A percentile compares a stretch with the other conserved stretches of the same genome.
These are phyloP conservation scores for Coemansia sp. DNA, from an alignment of 192 early-diverging fungal species.

Conservation along the genomic window DNA sequence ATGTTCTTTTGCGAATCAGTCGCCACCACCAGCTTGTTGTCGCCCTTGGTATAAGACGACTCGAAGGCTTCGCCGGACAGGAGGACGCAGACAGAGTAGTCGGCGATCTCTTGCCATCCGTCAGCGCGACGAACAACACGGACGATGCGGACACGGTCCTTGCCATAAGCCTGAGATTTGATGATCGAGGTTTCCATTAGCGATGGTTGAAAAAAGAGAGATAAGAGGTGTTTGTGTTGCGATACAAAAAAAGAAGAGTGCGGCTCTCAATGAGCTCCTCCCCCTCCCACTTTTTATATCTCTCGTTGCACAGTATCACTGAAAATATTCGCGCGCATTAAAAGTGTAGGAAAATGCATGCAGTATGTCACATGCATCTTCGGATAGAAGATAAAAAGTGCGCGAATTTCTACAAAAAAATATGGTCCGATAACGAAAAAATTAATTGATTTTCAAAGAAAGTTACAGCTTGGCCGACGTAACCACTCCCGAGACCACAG, in stretches of 20 bases:
- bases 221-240: not conserved
- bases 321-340: not conserved
- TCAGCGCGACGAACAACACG: constrained; percentile 63
- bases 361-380: not conserved
- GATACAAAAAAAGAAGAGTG: not conserved
- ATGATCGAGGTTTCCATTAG: constrained; percentile 51
- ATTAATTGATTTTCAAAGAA: not conserved
- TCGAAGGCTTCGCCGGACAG: constrained; percentile 60
- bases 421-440: not conserved
- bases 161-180: constrained; percentile 68
- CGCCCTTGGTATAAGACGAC: constrained; percentile 72
- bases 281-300: not conserved
- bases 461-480: constrained; percentile 29
- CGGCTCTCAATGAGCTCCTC: not conserved
- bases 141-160: constrained; percentile 70
- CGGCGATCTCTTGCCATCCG: constrained; percentile 64
- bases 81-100: constrained; percentile 63
- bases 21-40: constrained; percentile 72
- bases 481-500: constrained; percentile 27
- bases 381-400: not conserved
- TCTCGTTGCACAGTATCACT: not conserved
- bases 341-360: not conserved
- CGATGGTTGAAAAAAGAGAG: not conserved
- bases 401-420: not conserved
- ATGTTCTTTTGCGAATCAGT: constrained; percentile 82